Evolutionary conservation across 495 filamentous ascomycete genomes (phyloP).

Genomic region (Letharia columbiana): DNA sequence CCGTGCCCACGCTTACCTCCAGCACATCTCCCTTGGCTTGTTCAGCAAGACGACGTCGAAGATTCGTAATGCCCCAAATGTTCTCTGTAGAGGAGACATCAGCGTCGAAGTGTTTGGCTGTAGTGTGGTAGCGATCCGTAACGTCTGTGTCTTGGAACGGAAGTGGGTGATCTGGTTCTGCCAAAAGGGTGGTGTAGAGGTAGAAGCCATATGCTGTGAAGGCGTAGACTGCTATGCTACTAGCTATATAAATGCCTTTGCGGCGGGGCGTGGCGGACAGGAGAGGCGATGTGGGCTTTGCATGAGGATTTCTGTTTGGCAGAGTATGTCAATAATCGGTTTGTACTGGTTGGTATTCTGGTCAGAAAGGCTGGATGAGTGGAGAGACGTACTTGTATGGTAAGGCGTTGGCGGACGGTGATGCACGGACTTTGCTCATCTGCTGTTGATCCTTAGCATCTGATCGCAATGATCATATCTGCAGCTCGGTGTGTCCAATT

Average conservation of each 20-base stretch:
- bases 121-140: constrained; percentile 48
- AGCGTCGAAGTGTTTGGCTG: constrained; percentile 52
- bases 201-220: constrained; percentile 46
- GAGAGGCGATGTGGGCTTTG: neutral
- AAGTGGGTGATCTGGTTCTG: constrained; percentile 14
- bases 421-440: constrained; percentile 6
- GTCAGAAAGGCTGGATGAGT: neutral
- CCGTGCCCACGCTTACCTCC: constrained; percentile 87
- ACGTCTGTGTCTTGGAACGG: constrained; percentile 34
- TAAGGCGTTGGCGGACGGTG: neutral
- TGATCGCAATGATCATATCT: neutral
- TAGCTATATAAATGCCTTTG: constrained; percentile 22
- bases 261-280: constrained; percentile 10
- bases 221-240: constrained; percentile 38
- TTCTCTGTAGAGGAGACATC: constrained; percentile 58
- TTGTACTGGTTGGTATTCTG: neutral
- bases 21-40: constrained; percentile 71
- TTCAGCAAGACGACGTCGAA: constrained; percentile 52
- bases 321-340: no score
- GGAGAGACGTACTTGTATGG: constrained; percentile 9
- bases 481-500: neutral
- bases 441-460: neutral
- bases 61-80: constrained; percentile 51
- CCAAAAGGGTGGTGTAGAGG: constrained; percentile 41
- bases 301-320: neutral